phyloP scores from a whole-genome alignment of 2,329 filamentous ascomycete species.

The Colletotrichum aenigma region DNA sequence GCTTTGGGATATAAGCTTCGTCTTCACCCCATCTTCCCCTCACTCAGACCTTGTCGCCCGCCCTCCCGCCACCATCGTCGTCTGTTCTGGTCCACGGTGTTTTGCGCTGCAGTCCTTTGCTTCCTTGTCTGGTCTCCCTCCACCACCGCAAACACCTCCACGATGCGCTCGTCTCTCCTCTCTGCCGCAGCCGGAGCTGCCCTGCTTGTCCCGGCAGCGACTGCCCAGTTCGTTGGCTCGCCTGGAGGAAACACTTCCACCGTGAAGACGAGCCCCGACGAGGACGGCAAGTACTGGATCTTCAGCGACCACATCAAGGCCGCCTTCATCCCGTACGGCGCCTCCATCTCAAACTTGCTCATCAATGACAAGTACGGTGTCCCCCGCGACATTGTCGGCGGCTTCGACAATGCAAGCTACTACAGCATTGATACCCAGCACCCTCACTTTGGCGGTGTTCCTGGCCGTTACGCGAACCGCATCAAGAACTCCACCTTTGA shows the following conservation, averaged over 20 bases:
- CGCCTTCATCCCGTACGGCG: slow-evolving; percentile 76
- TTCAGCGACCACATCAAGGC: slow-evolving; percentile 69
- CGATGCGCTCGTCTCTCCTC: slow-evolving; percentile 14
- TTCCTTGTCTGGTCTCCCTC: slow-evolving; percentile 1
- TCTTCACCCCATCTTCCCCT: slow-evolving; percentile 13
- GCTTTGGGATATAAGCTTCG: slow-evolving; percentile 15
- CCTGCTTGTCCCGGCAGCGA: slow-evolving; percentile 31
- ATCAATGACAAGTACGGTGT: slow-evolving; percentile 72
- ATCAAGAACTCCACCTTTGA: slow-evolving; percentile 78
- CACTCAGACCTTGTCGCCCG: not conserved
- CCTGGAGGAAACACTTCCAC: slow-evolving; percentile 23
- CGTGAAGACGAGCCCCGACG: slow-evolving; percentile 47
- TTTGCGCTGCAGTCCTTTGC: slow-evolving; percentile 8
- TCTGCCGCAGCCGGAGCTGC: slow-evolving; percentile 14
- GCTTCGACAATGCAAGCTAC: slow-evolving; percentile 77
- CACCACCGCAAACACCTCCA: not conserved
- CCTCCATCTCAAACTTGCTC: slow-evolving; percentile 73
- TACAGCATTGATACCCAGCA: slow-evolving; percentile 69
- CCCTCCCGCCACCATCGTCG: not conserved
- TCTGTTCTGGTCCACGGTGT: slow-evolving; percentile 1
- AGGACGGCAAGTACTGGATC: slow-evolving; percentile 75
- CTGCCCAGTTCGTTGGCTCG: slow-evolving; percentile 27
- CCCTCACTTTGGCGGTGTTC: slow-evolving; percentile 74
- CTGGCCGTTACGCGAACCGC: slow-evolving; percentile 80
- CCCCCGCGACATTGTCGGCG: slow-evolving; percentile 72